Conservation (phyloP, 306 rosid genomes). For the Lagenaria siceraria region DNA sequence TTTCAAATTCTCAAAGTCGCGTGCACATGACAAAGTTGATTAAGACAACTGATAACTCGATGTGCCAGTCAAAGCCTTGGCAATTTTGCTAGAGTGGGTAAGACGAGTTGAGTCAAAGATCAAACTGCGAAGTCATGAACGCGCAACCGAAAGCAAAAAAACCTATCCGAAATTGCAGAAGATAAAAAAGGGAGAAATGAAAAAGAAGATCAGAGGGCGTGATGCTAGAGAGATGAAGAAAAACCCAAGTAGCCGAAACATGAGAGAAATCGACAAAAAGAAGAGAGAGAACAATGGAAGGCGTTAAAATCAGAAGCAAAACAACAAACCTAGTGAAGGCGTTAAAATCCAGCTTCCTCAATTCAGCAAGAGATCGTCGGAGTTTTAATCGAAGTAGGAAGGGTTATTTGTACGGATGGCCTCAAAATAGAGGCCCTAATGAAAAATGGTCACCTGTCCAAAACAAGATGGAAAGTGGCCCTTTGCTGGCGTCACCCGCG, state of each 20-base stretch:
- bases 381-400: neutral
- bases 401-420: too few relatives aligned
- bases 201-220: neutral
- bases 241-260: neutral
- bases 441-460: too few relatives aligned
- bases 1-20: neutral
- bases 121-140: neutral
- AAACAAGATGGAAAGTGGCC: too few relatives aligned
- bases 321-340: neutral
- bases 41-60: neutral
- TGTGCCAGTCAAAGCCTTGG: neutral
- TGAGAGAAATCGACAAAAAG: neutral
- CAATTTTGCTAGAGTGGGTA: neutral
- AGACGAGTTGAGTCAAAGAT: neutral
- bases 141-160: neutral
- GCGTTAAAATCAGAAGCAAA: neutral
- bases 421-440: too few relatives aligned
- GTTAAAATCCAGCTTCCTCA: neutral
- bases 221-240: neutral
- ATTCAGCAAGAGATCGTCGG: neutral
- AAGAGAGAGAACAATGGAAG: neutral
- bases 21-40: neutral
- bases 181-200: neutral
- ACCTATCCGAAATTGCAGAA: neutral
- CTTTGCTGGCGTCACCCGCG: too few relatives aligned